phyloP scores from a whole-genome alignment of 129 eudicot genomes.

The Logfia minima region DNA sequence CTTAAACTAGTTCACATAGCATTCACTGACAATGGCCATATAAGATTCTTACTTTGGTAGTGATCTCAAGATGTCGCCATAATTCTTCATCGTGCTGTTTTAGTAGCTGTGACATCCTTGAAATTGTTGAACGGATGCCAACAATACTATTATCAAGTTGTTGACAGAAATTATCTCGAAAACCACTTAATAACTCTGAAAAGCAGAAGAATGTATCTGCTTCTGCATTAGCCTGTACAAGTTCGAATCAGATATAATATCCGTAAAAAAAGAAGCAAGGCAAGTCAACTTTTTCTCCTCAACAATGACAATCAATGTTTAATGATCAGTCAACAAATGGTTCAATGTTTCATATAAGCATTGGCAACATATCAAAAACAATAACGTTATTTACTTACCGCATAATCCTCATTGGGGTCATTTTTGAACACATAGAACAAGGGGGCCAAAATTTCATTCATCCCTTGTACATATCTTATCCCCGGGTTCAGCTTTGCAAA shows the following conservation, averaged over 20 bases:
- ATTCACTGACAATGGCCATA: not conserved
- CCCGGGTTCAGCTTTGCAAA: slow-evolving; percentile 98
- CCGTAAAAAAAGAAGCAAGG: not conserved
- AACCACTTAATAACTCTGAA: slow-evolving; percentile 46
- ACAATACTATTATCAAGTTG: slow-evolving; percentile 59
- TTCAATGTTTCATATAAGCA: not conserved
- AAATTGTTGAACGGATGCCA: slow-evolving; percentile 56
- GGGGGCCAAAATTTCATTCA: slow-evolving; percentile 97
- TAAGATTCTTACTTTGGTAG: slow-evolving; percentile 44
- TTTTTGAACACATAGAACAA: slow-evolving; percentile 76
- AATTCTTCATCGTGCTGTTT: slow-evolving; percentile 56
- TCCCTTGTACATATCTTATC: slow-evolving; percentile 97
- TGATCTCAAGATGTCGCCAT: slow-evolving; percentile 62
- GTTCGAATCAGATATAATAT: not conserved
- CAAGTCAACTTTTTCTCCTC: not conserved
- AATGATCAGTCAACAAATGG: not conserved
- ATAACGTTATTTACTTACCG: slow-evolving; percentile 42
- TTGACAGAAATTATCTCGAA: slow-evolving; percentile 57
- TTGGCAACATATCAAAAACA: not conserved
- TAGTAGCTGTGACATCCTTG: slow-evolving; percentile 45
- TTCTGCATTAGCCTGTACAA: slow-evolving; percentile 51
- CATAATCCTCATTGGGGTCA: slow-evolving; percentile 81
- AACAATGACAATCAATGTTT: not conserved
- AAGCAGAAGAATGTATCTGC: slow-evolving; percentile 62
- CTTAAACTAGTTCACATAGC: slow-evolving; percentile 4